Percentiles rank a stretch among this genome's conserved stretches.
Evolutionary conservation across 805 yeast species (phyloP).

Genomic region (Wickerhamomyces kurtzmanii): DNA sequence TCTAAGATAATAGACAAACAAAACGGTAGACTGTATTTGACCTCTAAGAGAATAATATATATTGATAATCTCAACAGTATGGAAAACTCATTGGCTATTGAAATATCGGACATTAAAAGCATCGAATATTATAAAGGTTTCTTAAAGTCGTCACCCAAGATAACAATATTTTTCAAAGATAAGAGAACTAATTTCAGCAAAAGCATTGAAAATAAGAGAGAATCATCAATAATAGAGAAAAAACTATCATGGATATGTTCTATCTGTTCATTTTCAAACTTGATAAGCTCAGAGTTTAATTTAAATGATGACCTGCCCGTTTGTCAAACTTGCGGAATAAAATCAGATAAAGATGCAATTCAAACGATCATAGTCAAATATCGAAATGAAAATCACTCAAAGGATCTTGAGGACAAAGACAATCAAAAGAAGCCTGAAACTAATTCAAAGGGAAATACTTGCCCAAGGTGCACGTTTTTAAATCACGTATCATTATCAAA

Average conservation of each 20-base stretch:
- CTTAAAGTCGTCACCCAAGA: slow-evolving; percentile 69
- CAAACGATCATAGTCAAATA: slow-evolving; percentile 17
- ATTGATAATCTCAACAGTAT: slow-evolving; percentile 41
- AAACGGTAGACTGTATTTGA: slow-evolving; percentile 69
- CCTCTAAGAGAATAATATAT: slow-evolving; percentile 64
- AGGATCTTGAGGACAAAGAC: background rate
- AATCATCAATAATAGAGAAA: slow-evolving; percentile 1
- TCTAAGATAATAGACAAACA: slow-evolving; percentile 54
- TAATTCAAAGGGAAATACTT: slow-evolving; percentile 15
- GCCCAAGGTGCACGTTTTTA: slow-evolving; percentile 64
- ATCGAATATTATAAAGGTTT: slow-evolving; percentile 44
- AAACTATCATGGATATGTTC: slow-evolving; percentile 64
- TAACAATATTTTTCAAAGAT: slow-evolving; percentile 32
- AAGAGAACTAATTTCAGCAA: slow-evolving; percentile 5
- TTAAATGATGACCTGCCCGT: slow-evolving; percentile 23
- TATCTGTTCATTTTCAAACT: slow-evolving; percentile 74
- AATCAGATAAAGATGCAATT: slow-evolving; percentile 26
- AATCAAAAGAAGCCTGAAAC: background rate
- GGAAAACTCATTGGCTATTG: slow-evolving; percentile 35
- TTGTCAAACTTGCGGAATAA: slow-evolving; percentile 59
- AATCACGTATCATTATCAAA: slow-evolving; percentile 70
- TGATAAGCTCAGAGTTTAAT: slow-evolving; percentile 20
- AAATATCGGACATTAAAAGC: slow-evolving; percentile 28
- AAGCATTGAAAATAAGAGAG: slow-evolving; percentile 1
- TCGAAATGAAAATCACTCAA: slow-evolving; percentile 1